Evolutionary conservation across 106 monocot genomes (phyloP), one percentile per base, ranked within the genome.

Genomic region (Platanthera guangdongensis): DNA sequence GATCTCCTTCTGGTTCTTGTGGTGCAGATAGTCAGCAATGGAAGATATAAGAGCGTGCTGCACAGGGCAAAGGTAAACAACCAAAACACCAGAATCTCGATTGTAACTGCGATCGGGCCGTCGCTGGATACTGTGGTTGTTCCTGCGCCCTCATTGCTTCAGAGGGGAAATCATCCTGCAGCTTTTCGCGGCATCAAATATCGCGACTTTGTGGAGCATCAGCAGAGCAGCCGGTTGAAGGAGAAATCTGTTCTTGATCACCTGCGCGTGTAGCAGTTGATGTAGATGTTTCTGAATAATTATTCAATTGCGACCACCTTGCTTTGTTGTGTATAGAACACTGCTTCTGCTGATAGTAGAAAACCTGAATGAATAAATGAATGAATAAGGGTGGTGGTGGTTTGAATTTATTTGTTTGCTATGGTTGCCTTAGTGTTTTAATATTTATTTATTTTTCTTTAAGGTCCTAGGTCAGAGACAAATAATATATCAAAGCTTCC

Each of bases 21-120:
- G 3, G 7, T 64, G 54, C 75, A 93, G 90, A 90, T 93, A 46
- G 74, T 90, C 16, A 93, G 79, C 84, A 93, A 93, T 71, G 90
- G 92, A 7, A 88, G 53, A 78, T 87, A 86, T 74, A 87, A 86
- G 81, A 88, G 90, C 63, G 82, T 90, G 71, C 45, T 93, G 30
- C 92, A 90, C 67, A 75, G 87, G 13, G 92, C 85, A 47, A 39
- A 65, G 73, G 62, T 90, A 50, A 84, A 85, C 62, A 65, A 54
- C 28, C 57, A 32, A 3, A 75, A 39, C 51, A 82, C 78, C 28
- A 83, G 90, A 74, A 82, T 93, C 51, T 90, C 92, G 7, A 49
- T 93, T 13, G 87, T 65, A 21, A 78, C 74, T 3, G 49, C 65
- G 10, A 47, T 83, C 7, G 82, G 80, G 39, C 87, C 92, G 7